Conservation (phyloP, 306 rosid genomes). For the Quercus ilex region DNA sequence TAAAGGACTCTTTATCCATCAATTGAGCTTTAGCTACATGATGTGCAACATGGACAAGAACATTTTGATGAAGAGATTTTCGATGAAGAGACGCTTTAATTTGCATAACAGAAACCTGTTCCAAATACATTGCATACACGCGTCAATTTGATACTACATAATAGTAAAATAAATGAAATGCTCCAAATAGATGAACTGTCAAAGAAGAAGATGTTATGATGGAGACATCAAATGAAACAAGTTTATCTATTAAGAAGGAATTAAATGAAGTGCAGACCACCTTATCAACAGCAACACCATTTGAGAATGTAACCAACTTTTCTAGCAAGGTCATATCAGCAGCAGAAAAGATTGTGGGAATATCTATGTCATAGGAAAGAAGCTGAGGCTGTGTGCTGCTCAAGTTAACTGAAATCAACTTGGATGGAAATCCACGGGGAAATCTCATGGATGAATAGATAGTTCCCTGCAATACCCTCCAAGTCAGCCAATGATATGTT, state of each 20-base stretch:
- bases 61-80: conserved; percentile 42
- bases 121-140: conserved; percentile 1
- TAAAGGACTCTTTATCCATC: conserved; percentile 58
- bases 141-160: not conserved
- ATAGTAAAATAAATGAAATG: not conserved
- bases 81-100: conserved; percentile 48
- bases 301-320: conserved; percentile 43
- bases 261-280: conserved; percentile 27
- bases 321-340: conserved; percentile 47
- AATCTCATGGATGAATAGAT: conserved; percentile 70
- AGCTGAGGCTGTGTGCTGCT: conserved; percentile 24
- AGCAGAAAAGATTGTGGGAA: conserved; percentile 34
- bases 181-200: not conserved
- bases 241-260: not conserved
- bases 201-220: not conserved
- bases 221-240: conserved; percentile 3
- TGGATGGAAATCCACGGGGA: conserved; percentile 52
- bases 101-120: conserved; percentile 54
- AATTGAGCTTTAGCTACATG: conserved; percentile 48
- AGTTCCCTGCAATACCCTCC: conserved; percentile 49
- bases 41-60: conserved; percentile 66
- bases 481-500: conserved; percentile 22
- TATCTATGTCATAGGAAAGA: conserved; percentile 42
- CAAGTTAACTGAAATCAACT: conserved; percentile 36
- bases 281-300: conserved; percentile 30